Conservation (phyloP, 495 filamentous ascomycete genomes). For the Penicillium desertorum region DNA sequence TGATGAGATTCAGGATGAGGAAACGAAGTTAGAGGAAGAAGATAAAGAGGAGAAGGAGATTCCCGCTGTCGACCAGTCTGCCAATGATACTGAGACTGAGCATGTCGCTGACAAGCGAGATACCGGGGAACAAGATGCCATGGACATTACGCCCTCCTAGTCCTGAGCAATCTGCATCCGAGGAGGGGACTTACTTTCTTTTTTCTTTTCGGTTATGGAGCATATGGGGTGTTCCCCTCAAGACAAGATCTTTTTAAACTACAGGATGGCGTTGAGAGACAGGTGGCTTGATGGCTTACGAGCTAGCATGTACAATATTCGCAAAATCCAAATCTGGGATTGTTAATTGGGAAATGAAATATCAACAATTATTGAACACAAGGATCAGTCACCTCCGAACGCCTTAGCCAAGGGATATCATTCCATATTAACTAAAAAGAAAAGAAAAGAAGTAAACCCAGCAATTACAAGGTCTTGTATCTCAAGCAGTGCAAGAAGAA, state of each 20-base stretch:
- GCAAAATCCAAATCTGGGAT: slow-evolving; percentile 1
- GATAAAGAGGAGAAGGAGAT: slow-evolving; percentile 25
- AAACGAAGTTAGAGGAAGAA: slow-evolving; percentile 17
- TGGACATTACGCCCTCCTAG: slow-evolving; percentile 20
- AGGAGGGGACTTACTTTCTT: neutral
- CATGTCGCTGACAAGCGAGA: slow-evolving; percentile 19
- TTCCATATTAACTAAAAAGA: slow-evolving; percentile 15
- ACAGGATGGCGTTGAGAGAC: slow-evolving; percentile 5
- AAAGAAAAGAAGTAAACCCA: slow-evolving; percentile 4
- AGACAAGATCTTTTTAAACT: neutral
- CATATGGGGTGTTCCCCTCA: neutral
- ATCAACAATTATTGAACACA: slow-evolving; percentile 3
- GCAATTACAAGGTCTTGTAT: slow-evolving; percentile 6
- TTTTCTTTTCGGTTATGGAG: slow-evolving; percentile 5
- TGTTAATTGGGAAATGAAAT: slow-evolving; percentile 3
- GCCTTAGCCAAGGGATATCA: slow-evolving; percentile 22
- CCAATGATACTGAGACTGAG: slow-evolving; percentile 19
- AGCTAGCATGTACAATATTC: slow-evolving; percentile 15
- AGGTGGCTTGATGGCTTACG: slow-evolving; percentile 2
- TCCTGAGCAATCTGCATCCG: neutral
- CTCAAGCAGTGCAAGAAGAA: slow-evolving; percentile 9
- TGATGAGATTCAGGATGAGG: slow-evolving; percentile 28
- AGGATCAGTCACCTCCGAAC: slow-evolving; percentile 17
- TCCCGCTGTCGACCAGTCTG: slow-evolving; percentile 10
- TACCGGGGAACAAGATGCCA: slow-evolving; percentile 17